These are phyloP conservation scores for Serendipita indica DNA, from an alignment of 768 basidiomycete genomes.

Conservation along the genomic window DNA sequence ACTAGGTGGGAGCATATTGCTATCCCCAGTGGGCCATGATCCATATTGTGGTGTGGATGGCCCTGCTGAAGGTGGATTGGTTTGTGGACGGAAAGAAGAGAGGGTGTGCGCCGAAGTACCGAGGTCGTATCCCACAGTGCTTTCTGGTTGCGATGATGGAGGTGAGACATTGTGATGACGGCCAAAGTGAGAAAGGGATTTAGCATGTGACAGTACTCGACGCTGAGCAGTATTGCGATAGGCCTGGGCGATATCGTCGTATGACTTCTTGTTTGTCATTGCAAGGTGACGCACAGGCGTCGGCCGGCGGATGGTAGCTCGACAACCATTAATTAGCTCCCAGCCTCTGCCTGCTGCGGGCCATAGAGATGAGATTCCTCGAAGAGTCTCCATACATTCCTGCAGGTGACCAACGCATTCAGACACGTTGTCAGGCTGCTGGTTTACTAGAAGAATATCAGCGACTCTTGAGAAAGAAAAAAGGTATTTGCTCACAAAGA, in stretches of 20 bases:
- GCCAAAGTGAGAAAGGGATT: not conserved
- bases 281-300: not conserved
- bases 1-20: not conserved
- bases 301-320: not conserved
- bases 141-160: not conserved
- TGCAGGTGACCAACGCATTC: conserved; percentile 44
- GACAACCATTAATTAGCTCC: conserved; percentile 44
- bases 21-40: not conserved
- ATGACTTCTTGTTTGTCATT: not conserved
- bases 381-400: conserved; percentile 46
- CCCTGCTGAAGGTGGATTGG: not conserved
- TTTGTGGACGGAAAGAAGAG: not conserved
- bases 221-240: not conserved
- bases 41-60: not conserved
- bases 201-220: not conserved
- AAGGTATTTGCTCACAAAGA: conserved; percentile 35
- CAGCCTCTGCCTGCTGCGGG: conserved; percentile 52
- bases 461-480: not conserved
- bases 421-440: conserved; percentile 57
- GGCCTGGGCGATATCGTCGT: not conserved
- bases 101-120: not conserved
- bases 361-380: conserved; percentile 56
- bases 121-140: not conserved
- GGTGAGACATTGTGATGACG: not conserved
- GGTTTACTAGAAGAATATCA: conserved; percentile 36